phyloP scores from a whole-genome alignment of 2,329 filamentous ascomycete genomes.

The Hypocreales sp. region DNA sequence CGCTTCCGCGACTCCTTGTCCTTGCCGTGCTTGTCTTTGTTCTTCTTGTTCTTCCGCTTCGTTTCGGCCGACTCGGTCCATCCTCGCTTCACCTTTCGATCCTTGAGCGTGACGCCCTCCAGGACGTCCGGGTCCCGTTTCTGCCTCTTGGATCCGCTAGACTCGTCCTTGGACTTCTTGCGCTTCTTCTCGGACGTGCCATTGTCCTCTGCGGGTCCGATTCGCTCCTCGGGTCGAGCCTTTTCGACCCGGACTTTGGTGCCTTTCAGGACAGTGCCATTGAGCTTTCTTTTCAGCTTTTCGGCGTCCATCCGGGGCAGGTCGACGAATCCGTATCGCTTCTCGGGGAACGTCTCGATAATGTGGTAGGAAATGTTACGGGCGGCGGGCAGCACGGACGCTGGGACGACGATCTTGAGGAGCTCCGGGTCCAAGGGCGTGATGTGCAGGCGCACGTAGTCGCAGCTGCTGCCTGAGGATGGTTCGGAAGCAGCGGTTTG shows the following conservation, averaged over 20 bases:
- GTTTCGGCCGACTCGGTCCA: conserved; percentile 59
- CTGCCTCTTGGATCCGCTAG: conserved; percentile 25
- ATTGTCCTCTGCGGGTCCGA: conserved; percentile 16
- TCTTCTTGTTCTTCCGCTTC: conserved; percentile 30
- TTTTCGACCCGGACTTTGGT: conserved; percentile 73
- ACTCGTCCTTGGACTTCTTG: conserved; percentile 20
- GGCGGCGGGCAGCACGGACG: conserved; percentile 48
- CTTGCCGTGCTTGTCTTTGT: conserved; percentile 29
- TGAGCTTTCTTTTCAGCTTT: conserved; percentile 82
- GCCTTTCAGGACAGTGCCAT: conserved; percentile 74
- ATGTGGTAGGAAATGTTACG: conserved; percentile 79
- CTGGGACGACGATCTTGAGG: conserved; percentile 54
- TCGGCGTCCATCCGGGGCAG: conserved; percentile 69
- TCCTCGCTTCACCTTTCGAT: conserved; percentile 71
- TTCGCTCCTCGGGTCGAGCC: conserved; percentile 44
- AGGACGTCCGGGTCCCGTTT: conserved; percentile 36
- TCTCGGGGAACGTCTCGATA: conserved; percentile 78
- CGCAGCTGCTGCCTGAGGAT: conserved; percentile 7
- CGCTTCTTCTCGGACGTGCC: conserved; percentile 13
- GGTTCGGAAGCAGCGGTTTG: conserved; percentile 1
- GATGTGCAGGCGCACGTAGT: conserved; percentile 53
- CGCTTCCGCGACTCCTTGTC: conserved; percentile 41
- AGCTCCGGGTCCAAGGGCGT: conserved; percentile 69
- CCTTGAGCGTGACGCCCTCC: conserved; percentile 55
- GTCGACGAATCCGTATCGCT: conserved; percentile 79